Conservation (phyloP, 139 green algal species). For the Trebouxia sp. region DNA sequence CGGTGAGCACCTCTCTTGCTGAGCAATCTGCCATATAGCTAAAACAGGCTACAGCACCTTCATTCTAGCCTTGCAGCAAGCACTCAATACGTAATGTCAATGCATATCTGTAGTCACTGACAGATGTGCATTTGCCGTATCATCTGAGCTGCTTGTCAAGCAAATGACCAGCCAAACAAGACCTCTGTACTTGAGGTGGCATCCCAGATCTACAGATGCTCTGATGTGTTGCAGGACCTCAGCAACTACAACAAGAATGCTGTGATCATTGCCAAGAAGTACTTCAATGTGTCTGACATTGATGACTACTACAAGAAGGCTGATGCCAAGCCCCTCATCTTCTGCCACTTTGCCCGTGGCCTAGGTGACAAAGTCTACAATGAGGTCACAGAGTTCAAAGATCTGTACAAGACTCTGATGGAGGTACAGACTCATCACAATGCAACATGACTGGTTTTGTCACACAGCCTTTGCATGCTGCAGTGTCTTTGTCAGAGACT, state of each 20-base stretch:
- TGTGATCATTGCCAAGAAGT: slow-evolving; percentile 77
- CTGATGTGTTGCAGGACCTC: slow-evolving; percentile 64
- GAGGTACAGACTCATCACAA: slow-evolving; percentile 47
- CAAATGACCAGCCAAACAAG: too few species aligned
- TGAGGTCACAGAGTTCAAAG: slow-evolving; percentile 64
- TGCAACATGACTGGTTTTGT: too few species aligned
- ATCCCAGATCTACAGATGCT: neutral
- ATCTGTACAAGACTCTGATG: slow-evolving; percentile 77
- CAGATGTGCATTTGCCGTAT: neutral
- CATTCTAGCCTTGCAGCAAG: neutral
- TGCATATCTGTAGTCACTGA: neutral
- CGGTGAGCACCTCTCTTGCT: slow-evolving; percentile 5
- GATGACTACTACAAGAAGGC: slow-evolving; percentile 90
- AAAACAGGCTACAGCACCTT: neutral
- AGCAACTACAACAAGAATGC: slow-evolving; percentile 79
- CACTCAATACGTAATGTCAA: neutral
- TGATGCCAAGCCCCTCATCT: slow-evolving; percentile 85
- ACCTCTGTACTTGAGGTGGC: neutral
- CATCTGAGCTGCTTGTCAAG: neutral
- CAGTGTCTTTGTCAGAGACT: too few species aligned
- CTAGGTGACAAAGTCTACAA: slow-evolving; percentile 76
- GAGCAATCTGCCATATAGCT: neutral
- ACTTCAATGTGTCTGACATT: slow-evolving; percentile 77
- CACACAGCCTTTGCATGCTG: too few species aligned
- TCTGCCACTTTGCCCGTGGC: slow-evolving; percentile 84